phyloP scores from a whole-genome alignment of 495 filamentous ascomycete species.

The Hypoxylon rickii region DNA sequence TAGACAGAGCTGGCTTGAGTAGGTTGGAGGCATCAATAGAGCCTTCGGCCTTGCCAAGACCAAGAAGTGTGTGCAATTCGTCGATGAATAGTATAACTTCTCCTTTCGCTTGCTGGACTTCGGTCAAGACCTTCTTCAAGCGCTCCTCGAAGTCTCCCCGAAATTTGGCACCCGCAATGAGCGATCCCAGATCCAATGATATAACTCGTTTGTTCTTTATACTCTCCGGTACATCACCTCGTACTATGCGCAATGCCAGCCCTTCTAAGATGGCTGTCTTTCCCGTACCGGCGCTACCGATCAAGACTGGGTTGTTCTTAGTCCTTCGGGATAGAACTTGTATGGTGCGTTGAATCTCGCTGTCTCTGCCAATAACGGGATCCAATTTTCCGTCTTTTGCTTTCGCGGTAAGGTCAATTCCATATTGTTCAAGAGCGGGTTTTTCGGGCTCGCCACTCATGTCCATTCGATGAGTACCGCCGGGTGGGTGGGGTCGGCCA shows the following conservation, averaged over 20 bases:
- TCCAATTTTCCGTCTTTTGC: slow-evolving; percentile 91
- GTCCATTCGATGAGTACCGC: slow-evolving; percentile 92
- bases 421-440: slow-evolving; percentile 85
- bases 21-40: slow-evolving; percentile 96
- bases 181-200: slow-evolving; percentile 80
- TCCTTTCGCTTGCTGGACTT: slow-evolving; percentile 87
- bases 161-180: slow-evolving; percentile 96
- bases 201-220: slow-evolving; percentile 94
- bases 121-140: slow-evolving; percentile 85
- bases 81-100: slow-evolving; percentile 94
- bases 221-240: slow-evolving; percentile 92
- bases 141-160: slow-evolving; percentile 96
- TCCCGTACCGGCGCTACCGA: slow-evolving; percentile 89
- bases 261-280: slow-evolving; percentile 97
- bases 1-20: slow-evolving; percentile 88
- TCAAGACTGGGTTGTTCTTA: slow-evolving; percentile 96
- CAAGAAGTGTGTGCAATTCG: slow-evolving; percentile 89
- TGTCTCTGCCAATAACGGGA: slow-evolving; percentile 90
- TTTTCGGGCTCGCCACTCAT: slow-evolving; percentile 80
- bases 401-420: slow-evolving; percentile 84
- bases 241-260: slow-evolving; percentile 85
- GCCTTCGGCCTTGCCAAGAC: slow-evolving; percentile 92
- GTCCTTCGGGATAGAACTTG: slow-evolving; percentile 91
- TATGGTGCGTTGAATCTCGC: slow-evolving; percentile 90
- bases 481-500: slow-evolving; percentile 82